A percentile compares a stretch with the other conserved stretches of the same genome.
These are phyloP conservation scores for Mycena galopus DNA, from an alignment of 768 basidiomycete species.

Conservation along the genomic window DNA sequence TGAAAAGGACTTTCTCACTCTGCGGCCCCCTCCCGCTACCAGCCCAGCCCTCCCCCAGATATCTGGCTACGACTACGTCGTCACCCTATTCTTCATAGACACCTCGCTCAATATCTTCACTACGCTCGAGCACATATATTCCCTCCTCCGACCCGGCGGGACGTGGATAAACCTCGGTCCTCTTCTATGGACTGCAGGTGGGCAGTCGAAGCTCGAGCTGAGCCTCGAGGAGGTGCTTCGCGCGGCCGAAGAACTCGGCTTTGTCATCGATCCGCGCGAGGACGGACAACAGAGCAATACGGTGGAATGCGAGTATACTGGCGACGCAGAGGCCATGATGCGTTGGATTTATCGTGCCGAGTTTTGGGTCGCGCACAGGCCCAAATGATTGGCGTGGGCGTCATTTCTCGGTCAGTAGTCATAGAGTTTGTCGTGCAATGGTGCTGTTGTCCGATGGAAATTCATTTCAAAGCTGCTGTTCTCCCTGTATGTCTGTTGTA, in stretches of 20 bases:
- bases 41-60: conserved; percentile 19
- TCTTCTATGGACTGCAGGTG: conserved; percentile 72
- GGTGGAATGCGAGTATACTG: conserved; percentile 76
- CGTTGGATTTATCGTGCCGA: conserved; percentile 76
- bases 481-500: too few relatives aligned
- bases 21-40: conserved; percentile 42
- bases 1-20: conserved; percentile 70
- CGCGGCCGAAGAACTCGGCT: conserved; percentile 68
- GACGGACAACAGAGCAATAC: conserved; percentile 50
- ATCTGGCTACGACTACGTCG: conserved; percentile 68
- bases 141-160: conserved; percentile 71
- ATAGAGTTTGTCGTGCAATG: too few relatives aligned
- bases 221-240: conserved; percentile 74
- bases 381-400: conserved; percentile 23
- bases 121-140: conserved; percentile 69
- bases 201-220: conserved; percentile 66
- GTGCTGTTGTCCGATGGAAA: too few relatives aligned
- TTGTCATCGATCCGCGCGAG: conserved; percentile 52
- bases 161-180: conserved; percentile 82
- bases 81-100: conserved; percentile 78
- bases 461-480: too few relatives aligned
- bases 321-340: conserved; percentile 76
- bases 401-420: too few relatives aligned
- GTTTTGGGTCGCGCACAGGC: conserved; percentile 72
- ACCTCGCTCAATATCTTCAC: conserved; percentile 67